These are phyloP conservation scores for Fusarium sp. DNA, from an alignment of 2,329 filamentous ascomycete genomes.

Conservation along the genomic window DNA sequence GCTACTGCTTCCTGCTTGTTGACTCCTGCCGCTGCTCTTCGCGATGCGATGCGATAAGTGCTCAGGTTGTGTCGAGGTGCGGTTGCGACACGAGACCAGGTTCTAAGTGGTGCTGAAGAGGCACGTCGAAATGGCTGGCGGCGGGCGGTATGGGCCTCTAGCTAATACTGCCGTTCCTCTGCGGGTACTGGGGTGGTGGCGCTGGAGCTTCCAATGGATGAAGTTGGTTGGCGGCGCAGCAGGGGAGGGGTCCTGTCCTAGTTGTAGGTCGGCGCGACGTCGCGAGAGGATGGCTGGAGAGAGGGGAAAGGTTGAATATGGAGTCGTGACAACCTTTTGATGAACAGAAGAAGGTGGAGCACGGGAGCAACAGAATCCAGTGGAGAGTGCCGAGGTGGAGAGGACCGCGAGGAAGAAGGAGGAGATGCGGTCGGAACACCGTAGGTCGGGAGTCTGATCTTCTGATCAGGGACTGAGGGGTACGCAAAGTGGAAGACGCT, in stretches of 20 bases:
- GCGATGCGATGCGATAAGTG: constrained; percentile 34
- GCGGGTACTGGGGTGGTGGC: constrained; percentile 25
- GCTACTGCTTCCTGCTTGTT: constrained; percentile 29
- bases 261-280: constrained; percentile 29
- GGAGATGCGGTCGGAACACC: constrained; percentile 30
- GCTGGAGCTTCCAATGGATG: constrained; percentile 32
- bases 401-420: constrained; percentile 26
- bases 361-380: constrained; percentile 15
- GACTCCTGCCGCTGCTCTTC: constrained; percentile 30
- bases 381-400: constrained; percentile 35
- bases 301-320: constrained; percentile 24
- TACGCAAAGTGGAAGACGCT: constrained; percentile 29
- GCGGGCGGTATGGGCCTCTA: constrained; percentile 37
- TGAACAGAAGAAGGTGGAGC: constrained; percentile 29
- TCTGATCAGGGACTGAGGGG: constrained; percentile 39
- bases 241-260: constrained; percentile 30
- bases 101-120: constrained; percentile 40
- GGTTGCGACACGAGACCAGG: constrained; percentile 46
- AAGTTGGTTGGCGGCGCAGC: constrained; percentile 36
- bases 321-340: constrained; percentile 30
- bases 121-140: constrained; percentile 29
- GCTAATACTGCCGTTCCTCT: constrained; percentile 41
- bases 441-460: constrained; percentile 29
- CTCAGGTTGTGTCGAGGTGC: constrained; percentile 41
- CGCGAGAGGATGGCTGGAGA: constrained; percentile 21